Percentiles rank a stretch among this genome's conserved stretches.
These are phyloP conservation scores for Alternaria novae-zelandiae DNA, from an alignment of 2,329 filamentous ascomycete species.

Conservation along the genomic window DNA sequence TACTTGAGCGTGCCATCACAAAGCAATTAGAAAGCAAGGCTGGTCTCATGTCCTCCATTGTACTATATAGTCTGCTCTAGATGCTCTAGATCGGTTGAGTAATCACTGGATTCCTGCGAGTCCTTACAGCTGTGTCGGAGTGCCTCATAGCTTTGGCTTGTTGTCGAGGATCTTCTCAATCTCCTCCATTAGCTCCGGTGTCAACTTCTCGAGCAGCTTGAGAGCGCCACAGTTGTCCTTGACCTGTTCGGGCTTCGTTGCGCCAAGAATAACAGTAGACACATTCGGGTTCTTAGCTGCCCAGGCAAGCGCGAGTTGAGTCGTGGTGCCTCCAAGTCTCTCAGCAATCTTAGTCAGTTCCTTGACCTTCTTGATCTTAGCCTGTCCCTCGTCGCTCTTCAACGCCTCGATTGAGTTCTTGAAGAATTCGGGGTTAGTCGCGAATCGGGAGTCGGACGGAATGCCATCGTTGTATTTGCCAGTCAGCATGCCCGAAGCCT, in stretches of 20 bases:
- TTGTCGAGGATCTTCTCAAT: constrained; percentile 50
- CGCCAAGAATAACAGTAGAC: constrained; percentile 62
- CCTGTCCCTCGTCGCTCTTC: constrained; percentile 57
- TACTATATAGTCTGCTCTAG: neutral
- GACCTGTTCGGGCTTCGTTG: constrained; percentile 58
- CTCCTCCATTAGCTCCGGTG: constrained; percentile 49
- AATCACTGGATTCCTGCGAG: too few species aligned
- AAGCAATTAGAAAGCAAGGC: neutral
- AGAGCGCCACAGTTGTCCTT: constrained; percentile 57
- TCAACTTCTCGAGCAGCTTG: constrained; percentile 50
- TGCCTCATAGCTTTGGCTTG: constrained; percentile 49
- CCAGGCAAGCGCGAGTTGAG: constrained; percentile 66
- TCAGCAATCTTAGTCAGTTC: constrained; percentile 59
- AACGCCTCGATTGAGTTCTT: constrained; percentile 61
- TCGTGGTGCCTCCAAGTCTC: constrained; percentile 54
- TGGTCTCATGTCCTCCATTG: neutral
- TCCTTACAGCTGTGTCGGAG: too few species aligned
- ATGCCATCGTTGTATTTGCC: constrained; percentile 71
- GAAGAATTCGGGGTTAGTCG: constrained; percentile 64
- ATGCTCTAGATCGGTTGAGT: neutral
- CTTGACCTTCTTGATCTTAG: constrained; percentile 65
- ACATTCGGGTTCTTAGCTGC: constrained; percentile 65
- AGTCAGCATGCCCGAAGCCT: constrained; percentile 62
- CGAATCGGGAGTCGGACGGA: constrained; percentile 66
- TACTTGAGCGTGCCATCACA: neutral